Percentiles rank a stretch among this genome's conserved stretches.
These are phyloP conservation scores for Strigomonas culicis DNA, from an alignment of 208 protist species.

Conservation along the genomic window DNA sequence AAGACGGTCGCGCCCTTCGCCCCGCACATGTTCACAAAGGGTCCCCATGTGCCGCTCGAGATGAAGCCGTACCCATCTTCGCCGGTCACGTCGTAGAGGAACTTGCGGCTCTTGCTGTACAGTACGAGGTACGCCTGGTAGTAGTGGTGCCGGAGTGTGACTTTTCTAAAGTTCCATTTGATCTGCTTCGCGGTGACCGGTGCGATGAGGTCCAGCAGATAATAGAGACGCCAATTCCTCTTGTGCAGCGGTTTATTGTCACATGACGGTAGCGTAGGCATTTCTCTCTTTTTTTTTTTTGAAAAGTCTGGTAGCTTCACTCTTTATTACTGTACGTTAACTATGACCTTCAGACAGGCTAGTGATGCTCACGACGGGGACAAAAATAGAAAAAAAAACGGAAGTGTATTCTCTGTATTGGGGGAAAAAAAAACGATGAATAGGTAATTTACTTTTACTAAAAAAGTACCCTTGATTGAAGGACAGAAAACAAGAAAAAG, in stretches of 20 bases:
- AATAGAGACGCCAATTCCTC: slow-evolving; percentile 81
- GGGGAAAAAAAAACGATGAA: background rate
- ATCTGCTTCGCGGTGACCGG: slow-evolving; percentile 72
- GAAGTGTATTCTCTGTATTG: no score
- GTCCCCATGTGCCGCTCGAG: slow-evolving; percentile 80
- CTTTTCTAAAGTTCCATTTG: slow-evolving; percentile 83
- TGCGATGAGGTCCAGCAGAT: slow-evolving; percentile 70
- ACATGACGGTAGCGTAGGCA: no score
- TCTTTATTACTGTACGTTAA: background rate
- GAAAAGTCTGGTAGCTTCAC: background rate
- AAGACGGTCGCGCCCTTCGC: slow-evolving; percentile 41
- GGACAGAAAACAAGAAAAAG: slow-evolving; percentile 14
- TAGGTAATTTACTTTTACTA: background rate
- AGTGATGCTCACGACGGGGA: background rate
- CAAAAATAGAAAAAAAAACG: background rate
- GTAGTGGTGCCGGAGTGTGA: slow-evolving; percentile 85
- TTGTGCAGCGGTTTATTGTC: slow-evolving; percentile 30
- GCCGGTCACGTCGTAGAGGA: slow-evolving; percentile 76
- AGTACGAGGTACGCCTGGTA: slow-evolving; percentile 84
- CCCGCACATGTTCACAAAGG: slow-evolving; percentile 62
- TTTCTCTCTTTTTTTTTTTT: slow-evolving; percentile 8
- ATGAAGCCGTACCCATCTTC: slow-evolving; percentile 85
- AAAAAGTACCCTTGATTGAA: background rate
- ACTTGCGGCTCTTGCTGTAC: slow-evolving; percentile 72
- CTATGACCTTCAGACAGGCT: no score